Evolutionary conservation across 495 filamentous ascomycete species (phyloP).

Genomic region (Hypoxylon lienhwacheense): DNA sequence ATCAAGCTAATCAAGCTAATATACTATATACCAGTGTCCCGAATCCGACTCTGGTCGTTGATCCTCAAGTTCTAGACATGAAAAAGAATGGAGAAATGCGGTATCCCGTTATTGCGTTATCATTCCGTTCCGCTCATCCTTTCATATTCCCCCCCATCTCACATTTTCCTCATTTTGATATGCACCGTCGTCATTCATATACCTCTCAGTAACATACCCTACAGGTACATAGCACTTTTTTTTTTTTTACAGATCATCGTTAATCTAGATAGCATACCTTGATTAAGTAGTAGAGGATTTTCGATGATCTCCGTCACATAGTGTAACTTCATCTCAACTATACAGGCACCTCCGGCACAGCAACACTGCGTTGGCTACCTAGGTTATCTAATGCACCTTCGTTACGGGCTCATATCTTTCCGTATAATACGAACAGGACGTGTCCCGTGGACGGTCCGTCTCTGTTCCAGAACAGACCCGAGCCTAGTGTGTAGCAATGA

Average conservation of each 20-base stretch:
- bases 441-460: slow-evolving; percentile 14
- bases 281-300: slow-evolving; percentile 27
- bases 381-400: slow-evolving; percentile 15
- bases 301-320: too few relatives aligned
- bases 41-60: slow-evolving; percentile 27
- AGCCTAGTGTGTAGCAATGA: slow-evolving; percentile 18
- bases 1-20: too few relatives aligned
- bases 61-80: slow-evolving; percentile 37
- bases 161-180: too few relatives aligned
- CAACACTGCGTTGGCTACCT: slow-evolving; percentile 17
- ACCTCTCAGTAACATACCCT: too few relatives aligned
- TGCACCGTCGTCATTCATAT: too few relatives aligned
- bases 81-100: slow-evolving; percentile 23
- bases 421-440: too few relatives aligned
- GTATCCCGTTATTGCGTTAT: slow-evolving; percentile 36
- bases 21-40: slow-evolving; percentile 18
- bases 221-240: too few relatives aligned
- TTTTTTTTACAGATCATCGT: too few relatives aligned
- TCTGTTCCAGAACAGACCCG: slow-evolving; percentile 19
- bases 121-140: slow-evolving; percentile 27
- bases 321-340: slow-evolving; percentile 1
- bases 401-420: slow-evolving; percentile 18
- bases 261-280: slow-evolving; percentile 10
- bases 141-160: slow-evolving; percentile 31
- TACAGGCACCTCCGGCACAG: slow-evolving; percentile 7